Percentiles rank a stretch among this genome's conserved stretches.
These are phyloP conservation scores for Ceratocystis papillata DNA, from an alignment of 2,329 filamentous ascomycete species.

Conservation along the genomic window DNA sequence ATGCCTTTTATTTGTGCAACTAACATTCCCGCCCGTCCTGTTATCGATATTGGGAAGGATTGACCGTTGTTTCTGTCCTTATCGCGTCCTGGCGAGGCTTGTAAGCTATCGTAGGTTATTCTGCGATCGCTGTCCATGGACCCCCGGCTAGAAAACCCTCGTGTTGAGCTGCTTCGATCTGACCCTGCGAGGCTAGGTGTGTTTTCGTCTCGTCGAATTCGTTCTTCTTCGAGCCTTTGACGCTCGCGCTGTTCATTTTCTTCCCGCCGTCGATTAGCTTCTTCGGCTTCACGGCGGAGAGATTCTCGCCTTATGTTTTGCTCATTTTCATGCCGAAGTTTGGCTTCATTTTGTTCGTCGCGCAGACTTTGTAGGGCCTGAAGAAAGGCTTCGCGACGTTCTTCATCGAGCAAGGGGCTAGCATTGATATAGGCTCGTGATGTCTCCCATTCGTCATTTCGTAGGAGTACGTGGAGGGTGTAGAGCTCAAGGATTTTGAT, in stretches of 20 bases:
- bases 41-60: conserved; percentile 29
- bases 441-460: conserved; percentile 94
- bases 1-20: conserved; percentile 42
- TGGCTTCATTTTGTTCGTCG: conserved; percentile 70
- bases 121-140: not conserved
- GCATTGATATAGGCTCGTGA: conserved; percentile 80
- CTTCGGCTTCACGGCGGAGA: conserved; percentile 46
- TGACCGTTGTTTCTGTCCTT: conserved; percentile 25
- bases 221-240: conserved; percentile 45
- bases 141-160: conserved; percentile 13
- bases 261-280: conserved; percentile 44
- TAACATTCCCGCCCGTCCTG: conserved; percentile 40
- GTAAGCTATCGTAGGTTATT: not conserved
- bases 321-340: conserved; percentile 52
- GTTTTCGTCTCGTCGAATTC: conserved; percentile 40
- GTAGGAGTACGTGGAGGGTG: conserved; percentile 83
- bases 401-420: conserved; percentile 81
- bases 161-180: conserved; percentile 27
- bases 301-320: conserved; percentile 46
- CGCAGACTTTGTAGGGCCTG: conserved; percentile 73
- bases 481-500: conserved; percentile 93
- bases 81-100: conserved; percentile 1
- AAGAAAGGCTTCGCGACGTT: conserved; percentile 77
- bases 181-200: conserved; percentile 35
- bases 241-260: conserved; percentile 49